Evolutionary conservation across 371 early-diverging fungal species (phyloP).

Genomic region (Mucor ambiguus): DNA sequence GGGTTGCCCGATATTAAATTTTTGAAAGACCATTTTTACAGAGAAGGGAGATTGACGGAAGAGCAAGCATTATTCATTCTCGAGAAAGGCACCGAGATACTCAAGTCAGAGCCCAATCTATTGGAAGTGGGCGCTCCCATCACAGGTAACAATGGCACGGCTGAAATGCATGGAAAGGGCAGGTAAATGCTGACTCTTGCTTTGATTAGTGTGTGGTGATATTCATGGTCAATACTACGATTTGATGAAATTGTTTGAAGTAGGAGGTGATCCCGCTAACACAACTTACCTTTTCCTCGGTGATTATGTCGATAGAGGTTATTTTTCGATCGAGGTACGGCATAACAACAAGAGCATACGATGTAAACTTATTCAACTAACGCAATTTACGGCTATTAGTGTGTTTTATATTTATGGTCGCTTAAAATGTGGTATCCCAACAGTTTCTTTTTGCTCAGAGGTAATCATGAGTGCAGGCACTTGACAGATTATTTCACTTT

Average conservation of each 20-base stretch:
- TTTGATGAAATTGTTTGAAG: constrained; percentile 97
- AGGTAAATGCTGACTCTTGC: neutral
- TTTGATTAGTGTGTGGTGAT: constrained; percentile 89
- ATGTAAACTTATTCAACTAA: neutral
- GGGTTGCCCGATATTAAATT: constrained; percentile 83
- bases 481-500: constrained; percentile 99
- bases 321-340: constrained; percentile 84
- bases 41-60: constrained; percentile 91
- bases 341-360: neutral
- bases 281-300: constrained; percentile 94
- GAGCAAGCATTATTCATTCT: constrained; percentile 92
- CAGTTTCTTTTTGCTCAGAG: constrained; percentile 92
- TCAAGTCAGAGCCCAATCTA: constrained; percentile 84
- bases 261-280: constrained; percentile 91
- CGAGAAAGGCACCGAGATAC: constrained; percentile 74
- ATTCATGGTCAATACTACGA: constrained; percentile 99
- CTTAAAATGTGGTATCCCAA: constrained; percentile 94
- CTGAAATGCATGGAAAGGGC: neutral
- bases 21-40: constrained; percentile 87
- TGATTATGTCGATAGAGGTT: constrained; percentile 99
- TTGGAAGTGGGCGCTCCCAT: constrained; percentile 85
- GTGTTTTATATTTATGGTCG: constrained; percentile 89
- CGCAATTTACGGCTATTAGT: constrained; percentile 47
- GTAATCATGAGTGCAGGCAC: constrained; percentile 99
- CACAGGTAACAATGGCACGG: constrained; percentile 8